Conservation (phyloP, 2,329 filamentous ascomycete species). For the Samsoniella hepiali region DNA sequence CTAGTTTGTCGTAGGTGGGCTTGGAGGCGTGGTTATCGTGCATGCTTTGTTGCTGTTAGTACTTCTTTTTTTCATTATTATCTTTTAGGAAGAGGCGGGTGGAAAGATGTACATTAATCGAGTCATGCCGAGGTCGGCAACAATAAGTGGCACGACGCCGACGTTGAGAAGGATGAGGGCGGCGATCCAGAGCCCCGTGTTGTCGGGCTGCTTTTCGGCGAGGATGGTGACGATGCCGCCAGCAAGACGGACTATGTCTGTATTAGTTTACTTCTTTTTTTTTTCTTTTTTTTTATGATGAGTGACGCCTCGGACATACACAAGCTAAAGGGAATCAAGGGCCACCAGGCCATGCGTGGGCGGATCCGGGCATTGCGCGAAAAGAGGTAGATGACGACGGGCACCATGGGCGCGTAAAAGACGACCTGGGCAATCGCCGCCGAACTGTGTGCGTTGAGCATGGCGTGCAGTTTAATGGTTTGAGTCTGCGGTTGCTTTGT, state of each 20-base stretch:
- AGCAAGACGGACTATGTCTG: slow-evolving; percentile 26
- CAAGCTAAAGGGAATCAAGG: slow-evolving; percentile 26
- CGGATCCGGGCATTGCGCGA: slow-evolving; percentile 28
- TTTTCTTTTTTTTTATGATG: neutral
- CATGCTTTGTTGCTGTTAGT: slow-evolving; percentile 14
- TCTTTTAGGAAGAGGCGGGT: too few species aligned
- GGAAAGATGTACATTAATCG: slow-evolving; percentile 28
- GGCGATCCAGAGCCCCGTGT: slow-evolving; percentile 26
- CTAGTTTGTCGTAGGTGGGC: slow-evolving; percentile 22
- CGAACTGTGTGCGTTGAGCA: slow-evolving; percentile 24
- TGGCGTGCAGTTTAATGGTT: neutral
- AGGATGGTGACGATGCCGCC: slow-evolving; percentile 29
- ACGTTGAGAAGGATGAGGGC: slow-evolving; percentile 30
- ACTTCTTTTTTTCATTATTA: neutral
- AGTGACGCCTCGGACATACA: slow-evolving; percentile 19
- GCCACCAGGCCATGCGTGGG: slow-evolving; percentile 29
- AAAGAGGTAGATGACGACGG: slow-evolving; percentile 25
- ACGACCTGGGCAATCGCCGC: slow-evolving; percentile 28
- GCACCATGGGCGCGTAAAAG: slow-evolving; percentile 28
- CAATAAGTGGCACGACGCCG: slow-evolving; percentile 28
- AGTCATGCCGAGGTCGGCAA: slow-evolving; percentile 27
- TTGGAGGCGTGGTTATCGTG: slow-evolving; percentile 26
- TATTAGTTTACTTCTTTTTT: neutral
- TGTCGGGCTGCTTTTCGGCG: slow-evolving; percentile 21
- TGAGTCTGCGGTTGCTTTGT: neutral